Evolutionary conservation across 176 grass and related monocot genomes (phyloP).

Genomic region (Puya raimondii): DNA sequence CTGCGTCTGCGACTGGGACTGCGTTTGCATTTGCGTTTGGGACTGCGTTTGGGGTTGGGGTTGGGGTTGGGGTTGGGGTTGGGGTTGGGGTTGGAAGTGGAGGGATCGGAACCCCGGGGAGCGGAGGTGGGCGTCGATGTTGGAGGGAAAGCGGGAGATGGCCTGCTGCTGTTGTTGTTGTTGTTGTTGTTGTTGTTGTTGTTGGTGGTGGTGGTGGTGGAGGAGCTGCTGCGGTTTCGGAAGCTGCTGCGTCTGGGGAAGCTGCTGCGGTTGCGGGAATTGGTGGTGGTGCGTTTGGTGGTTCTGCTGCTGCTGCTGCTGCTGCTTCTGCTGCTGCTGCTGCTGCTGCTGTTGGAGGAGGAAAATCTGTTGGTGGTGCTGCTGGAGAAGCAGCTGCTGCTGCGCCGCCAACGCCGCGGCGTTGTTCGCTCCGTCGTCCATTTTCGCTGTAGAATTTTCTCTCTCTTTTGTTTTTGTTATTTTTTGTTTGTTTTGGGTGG

Average conservation of each 20-base stretch:
- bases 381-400: constrained; percentile 17
- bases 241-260: neutral
- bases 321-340: constrained; percentile 65
- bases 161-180: constrained; percentile 58
- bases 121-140: constrained; percentile 97
- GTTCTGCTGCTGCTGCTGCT: constrained; percentile 39
- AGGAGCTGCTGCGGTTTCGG: constrained; percentile 44
- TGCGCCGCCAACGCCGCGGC: neutral
- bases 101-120: constrained; percentile 72
- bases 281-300: constrained; percentile 31
- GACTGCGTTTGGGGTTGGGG: constrained; percentile 11
- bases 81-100: constrained; percentile 23
- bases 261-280: constrained; percentile 23
- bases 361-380: constrained; percentile 60
- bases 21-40: neutral
- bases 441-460: too few species aligned
- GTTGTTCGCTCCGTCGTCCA: too few species aligned
- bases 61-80: constrained; percentile 22
- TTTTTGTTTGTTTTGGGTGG: too few species aligned
- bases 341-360: constrained; percentile 74
- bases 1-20: constrained; percentile 7
- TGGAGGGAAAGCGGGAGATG: constrained; percentile 94
- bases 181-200: constrained; percentile 30
- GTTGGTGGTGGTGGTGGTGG: constrained; percentile 22
- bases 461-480: too few species aligned